Evolutionary conservation across 805 yeast genomes (phyloP).

Genomic region (Saturnispora diversa): DNA sequence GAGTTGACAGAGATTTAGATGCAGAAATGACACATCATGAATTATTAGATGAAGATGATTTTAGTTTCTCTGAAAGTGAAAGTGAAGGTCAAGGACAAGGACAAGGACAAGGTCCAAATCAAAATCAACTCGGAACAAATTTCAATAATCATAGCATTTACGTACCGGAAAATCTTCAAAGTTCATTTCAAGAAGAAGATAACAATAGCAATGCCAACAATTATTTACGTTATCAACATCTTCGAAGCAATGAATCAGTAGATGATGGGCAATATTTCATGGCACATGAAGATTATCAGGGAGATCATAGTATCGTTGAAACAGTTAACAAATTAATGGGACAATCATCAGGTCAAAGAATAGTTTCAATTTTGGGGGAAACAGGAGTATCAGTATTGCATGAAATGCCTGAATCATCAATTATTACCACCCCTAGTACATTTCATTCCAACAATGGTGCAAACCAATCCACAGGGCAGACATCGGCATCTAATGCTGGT

Average conservation of each 20-base stretch:
- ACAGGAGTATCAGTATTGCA: conserved; percentile 9
- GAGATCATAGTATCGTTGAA: conserved; percentile 25
- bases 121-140: too few relatives aligned
- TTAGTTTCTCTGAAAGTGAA: conserved; percentile 4
- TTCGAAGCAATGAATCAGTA: not conserved
- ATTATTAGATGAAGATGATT: conserved; percentile 24
- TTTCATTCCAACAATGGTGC: conserved; percentile 5
- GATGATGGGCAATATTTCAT: conserved; percentile 24
- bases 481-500: conserved; percentile 16
- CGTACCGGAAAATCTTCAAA: conserved; percentile 11
- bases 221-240: not conserved
- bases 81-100: conserved; percentile 8
- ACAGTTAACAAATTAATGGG: conserved; percentile 2
- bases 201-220: not conserved
- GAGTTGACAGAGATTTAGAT: conserved; percentile 34
- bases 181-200: conserved; percentile 13
- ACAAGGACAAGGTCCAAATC: too few relatives aligned
- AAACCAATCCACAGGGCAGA: conserved; percentile 14
- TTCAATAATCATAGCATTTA: not conserved
- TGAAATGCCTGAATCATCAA: conserved; percentile 6
- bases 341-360: not conserved
- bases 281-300: conserved; percentile 34
- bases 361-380: conserved; percentile 11
- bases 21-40: conserved; percentile 39
- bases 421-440: conserved; percentile 11